Conservation (phyloP, 768 basidiomycete genomes). For the Mycena floridula region DNA sequence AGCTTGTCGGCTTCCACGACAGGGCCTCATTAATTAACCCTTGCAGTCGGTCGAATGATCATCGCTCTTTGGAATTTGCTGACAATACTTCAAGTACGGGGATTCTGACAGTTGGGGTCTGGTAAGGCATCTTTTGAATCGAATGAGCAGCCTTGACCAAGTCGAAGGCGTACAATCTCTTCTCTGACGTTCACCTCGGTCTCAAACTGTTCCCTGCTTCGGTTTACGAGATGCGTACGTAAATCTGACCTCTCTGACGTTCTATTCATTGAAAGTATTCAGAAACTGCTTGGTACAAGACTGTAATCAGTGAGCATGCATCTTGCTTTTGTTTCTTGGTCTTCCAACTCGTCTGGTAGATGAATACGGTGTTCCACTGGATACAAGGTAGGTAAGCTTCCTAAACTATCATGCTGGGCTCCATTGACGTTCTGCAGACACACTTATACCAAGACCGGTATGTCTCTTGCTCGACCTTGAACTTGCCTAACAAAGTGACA, state of each 20-base stretch:
- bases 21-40: slow-evolving; percentile 1
- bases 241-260: too few species aligned
- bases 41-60: neutral
- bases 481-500: neutral
- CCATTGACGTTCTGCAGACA: neutral
- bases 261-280: neutral
- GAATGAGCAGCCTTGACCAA: too few species aligned
- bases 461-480: neutral
- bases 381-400: too few species aligned
- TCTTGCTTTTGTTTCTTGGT: neutral
- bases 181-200: neutral
- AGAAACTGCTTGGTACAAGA: neutral
- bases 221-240: neutral
- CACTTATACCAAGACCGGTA: slow-evolving; percentile 6
- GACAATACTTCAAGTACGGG: too few species aligned
- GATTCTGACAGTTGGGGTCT: too few species aligned
- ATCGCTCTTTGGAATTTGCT: too few species aligned
- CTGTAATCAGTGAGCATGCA: neutral
- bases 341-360: neutral
- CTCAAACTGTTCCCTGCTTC: slow-evolving; percentile 4
- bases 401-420: too few species aligned
- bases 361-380: too few species aligned
- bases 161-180: slow-evolving; percentile 46
- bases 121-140: too few species aligned
- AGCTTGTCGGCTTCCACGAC: neutral